Evolutionary conservation across 2,329 filamentous ascomycete genomes (phyloP), one percentile per base, ranked within the genome.

Genomic region (Plectosphaerella plurivora): DNA sequence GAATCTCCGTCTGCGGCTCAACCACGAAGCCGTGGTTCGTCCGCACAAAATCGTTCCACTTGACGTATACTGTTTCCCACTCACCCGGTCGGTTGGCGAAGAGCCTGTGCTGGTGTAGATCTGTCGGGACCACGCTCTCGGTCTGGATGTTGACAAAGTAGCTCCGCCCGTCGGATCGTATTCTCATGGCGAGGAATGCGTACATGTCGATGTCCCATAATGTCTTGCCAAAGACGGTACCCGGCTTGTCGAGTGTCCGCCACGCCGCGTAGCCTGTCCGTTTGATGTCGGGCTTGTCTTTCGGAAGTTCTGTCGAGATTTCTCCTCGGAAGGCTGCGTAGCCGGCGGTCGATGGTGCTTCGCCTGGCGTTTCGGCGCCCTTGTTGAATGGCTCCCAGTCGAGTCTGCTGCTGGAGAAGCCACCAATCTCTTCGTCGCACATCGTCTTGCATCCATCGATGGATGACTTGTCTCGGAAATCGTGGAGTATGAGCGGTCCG

Each of bases 111-210:
- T 99, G 94, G 69, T 97, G 94, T 57, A 99, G 78, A 68, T 99
- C 94, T n/a, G 91, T 93, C 11, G 91, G 89, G 47, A 96, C 89
- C 51, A 99, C 86, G 2, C 89, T 89, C 65, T 99, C 93, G 3
- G 92, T 96, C 74, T 97, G 94, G 15, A 99, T 75, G 69, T 99
- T 99, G 63, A 99, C 84, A 53, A 96, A 90, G 74, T 97, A 99
- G 62, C 89, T 88, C 54, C 94, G 80, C 15, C 91, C 92, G 65
- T 97, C 94, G 3, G 89, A 93, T 68, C 91, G 94, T 61, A 99
- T 79, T 14, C 92, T 87, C 63, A 99, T 71, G 0, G 91, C 93
- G 10, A 99, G 84, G 70, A 91, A 97, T 12, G 81, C 75, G 71
- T 96, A 97, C 3, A 89, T 86, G 63, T 96, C 92, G 50, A 97